Percentiles rank a stretch among this genome's conserved stretches.
Evolutionary conservation across 139 green algal genomes (phyloP).

Genomic region (Spirogloea muscicola): DNA sequence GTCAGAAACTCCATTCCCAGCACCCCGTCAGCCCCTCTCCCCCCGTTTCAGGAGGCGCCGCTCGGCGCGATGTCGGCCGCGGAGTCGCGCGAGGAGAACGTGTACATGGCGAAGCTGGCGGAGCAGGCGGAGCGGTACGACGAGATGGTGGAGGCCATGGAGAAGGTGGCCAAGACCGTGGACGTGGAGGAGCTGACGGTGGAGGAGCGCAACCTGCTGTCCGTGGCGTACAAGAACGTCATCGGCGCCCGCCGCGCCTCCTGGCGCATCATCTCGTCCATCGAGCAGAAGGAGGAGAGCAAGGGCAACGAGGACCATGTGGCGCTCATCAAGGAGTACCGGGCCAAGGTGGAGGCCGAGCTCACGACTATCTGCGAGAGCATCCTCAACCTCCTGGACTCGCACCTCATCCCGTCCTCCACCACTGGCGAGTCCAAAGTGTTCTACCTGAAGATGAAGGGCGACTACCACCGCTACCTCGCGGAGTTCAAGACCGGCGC

Average conservation of each 20-base stretch:
- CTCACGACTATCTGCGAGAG: constrained; percentile 48
- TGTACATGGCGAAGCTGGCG: constrained; percentile 88
- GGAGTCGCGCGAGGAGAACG: constrained; percentile 46
- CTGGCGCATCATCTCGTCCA: constrained; percentile 56
- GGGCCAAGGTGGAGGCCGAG: constrained; percentile 52
- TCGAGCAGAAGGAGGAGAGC: constrained; percentile 56
- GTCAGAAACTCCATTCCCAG: too few relatives aligned
- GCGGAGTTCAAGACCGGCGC: constrained; percentile 55
- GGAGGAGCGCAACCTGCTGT: constrained; percentile 58
- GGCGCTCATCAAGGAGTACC: constrained; percentile 50
- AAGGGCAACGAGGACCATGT: constrained; percentile 48
- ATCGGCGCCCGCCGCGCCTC: constrained; percentile 55
- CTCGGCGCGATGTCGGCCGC: too few relatives aligned
- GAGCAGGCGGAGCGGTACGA: constrained; percentile 97
- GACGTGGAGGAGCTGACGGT: constrained; percentile 43
- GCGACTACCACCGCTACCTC: constrained; percentile 59
- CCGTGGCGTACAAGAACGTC: constrained; percentile 60
- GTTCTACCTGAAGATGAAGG: constrained; percentile 62
- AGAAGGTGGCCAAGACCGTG: constrained; percentile 46
- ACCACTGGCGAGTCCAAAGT: constrained; percentile 54
- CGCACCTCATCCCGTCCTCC: constrained; percentile 47
- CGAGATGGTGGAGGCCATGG: constrained; percentile 60
- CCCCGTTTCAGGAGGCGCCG: too few relatives aligned
- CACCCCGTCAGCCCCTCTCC: too few relatives aligned
- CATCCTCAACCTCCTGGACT: constrained; percentile 52